Evolutionary conservation across 2,329 filamentous ascomycete species (phyloP).

Genomic region (Alternaria solani): DNA sequence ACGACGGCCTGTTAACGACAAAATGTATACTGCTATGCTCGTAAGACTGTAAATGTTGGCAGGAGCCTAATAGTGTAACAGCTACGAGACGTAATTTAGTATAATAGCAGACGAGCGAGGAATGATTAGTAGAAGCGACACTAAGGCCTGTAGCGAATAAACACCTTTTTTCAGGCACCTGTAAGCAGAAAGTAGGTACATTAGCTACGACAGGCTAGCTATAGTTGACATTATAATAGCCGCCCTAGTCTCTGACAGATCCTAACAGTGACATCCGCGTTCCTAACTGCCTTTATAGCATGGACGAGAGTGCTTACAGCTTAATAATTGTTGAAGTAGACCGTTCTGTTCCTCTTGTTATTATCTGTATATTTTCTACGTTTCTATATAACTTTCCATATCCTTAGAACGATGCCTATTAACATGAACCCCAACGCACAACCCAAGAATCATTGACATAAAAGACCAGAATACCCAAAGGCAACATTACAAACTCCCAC

Average conservation of each 20-base stretch:
- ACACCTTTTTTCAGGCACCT: neutral
- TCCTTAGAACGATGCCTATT: neutral
- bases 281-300: too few species aligned
- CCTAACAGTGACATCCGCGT: too few species aligned
- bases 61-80: slow-evolving; percentile 3
- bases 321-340: neutral
- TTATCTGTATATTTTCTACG: neutral
- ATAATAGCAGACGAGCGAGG: slow-evolving; percentile 4
- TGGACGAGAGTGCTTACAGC: too few species aligned
- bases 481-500: too few species aligned
- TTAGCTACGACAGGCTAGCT: neutral
- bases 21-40: neutral
- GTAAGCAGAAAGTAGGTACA: neutral
- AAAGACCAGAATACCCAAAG: too few species aligned
- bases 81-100: neutral
- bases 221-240: too few species aligned
- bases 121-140: neutral
- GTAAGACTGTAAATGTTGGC: neutral
- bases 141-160: neutral
- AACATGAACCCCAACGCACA: neutral
- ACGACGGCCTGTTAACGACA: neutral
- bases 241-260: too few species aligned
- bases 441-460: too few species aligned
- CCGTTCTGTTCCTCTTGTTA: neutral
- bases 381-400: neutral